Evolutionary conservation across 805 yeast species (phyloP), one percentile per base, ranked within the genome.

Genomic region (Metschnikowia matae): DNA sequence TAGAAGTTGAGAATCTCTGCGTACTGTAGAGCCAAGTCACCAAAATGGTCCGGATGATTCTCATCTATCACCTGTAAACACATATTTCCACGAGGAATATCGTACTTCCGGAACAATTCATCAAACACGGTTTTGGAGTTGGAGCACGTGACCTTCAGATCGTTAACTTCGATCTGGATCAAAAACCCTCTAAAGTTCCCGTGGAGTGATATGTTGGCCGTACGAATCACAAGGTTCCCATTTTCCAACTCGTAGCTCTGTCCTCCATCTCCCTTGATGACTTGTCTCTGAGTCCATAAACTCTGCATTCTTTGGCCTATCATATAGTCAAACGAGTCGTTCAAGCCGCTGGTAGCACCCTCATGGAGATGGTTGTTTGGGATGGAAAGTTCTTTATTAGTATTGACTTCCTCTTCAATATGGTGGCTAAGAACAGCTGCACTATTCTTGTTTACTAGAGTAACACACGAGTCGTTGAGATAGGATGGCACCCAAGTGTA

Each of bases 201-300:
- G 61, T 86, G 90, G 13, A 87, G 72, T 45, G 83, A 82, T 37
- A 87, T 81, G 61, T 87, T 88, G 40, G 87, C 83, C 0, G 90
- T 79, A 37, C 89, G 69, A 3, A 88, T 68, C 7, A 71, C 67
- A 57, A 83, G 73, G 37, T 69, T 73, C 14, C 84, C 85, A 43
- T 69, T 64, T 64, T 74, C 77, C 2, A 86, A 60, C 53, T 79
- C 78, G 60, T 84, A 87, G 4, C 80, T 78, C 48, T 77, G 77
- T 0, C 96, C 96, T 8, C 86, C 85, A 53, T 86, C 91, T 1
- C 92, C 94, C 58, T 81, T 79, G 45, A 87, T 76, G 8, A 79
- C 71, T 63, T 88, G 96, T 53, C 88, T 71, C 40, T 80, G 73
- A 0, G 74, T 67, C 96, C 96, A 88, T 46, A 84, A 62, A 54